These are phyloP conservation scores for Plantago lanceolata DNA, from an alignment of 305 asterid genomes.

Conservation along the genomic window DNA sequence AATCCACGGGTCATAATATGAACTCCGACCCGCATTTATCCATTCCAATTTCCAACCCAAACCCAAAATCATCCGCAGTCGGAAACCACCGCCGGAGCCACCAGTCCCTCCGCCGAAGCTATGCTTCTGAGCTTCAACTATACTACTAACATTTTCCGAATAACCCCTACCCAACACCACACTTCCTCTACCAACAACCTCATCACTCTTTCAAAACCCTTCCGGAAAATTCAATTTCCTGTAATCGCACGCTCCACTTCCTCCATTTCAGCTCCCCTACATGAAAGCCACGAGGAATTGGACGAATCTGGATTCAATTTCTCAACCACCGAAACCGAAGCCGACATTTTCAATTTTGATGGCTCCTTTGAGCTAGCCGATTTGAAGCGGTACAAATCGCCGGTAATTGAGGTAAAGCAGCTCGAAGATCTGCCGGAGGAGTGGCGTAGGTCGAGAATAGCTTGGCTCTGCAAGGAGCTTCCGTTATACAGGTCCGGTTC, in stretches of 20 bases:
- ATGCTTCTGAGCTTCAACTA: conserved; percentile 38
- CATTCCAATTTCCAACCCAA: background rate
- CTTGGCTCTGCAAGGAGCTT: conserved; percentile 96
- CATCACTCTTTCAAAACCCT: conserved; percentile 26
- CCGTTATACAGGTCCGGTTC: conserved; percentile 67
- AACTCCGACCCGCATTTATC: conserved; percentile 23
- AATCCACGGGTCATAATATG: too few relatives aligned
- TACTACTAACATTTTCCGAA: conserved; percentile 16
- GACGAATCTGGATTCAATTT: conserved; percentile 24
- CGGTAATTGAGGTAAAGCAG: conserved; percentile 57
- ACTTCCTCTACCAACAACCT: conserved; percentile 19
- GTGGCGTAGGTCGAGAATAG: conserved; percentile 89
- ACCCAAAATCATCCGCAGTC: background rate
- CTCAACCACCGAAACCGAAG: conserved; percentile 25
- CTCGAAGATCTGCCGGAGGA: conserved; percentile 88
- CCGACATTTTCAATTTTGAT: conserved; percentile 40
- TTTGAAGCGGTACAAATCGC: conserved; percentile 55
- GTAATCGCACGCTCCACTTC: conserved; percentile 22
- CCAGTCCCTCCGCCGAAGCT: conserved; percentile 25
- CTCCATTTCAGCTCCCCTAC: conserved; percentile 24
- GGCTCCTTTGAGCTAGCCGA: conserved; percentile 52
- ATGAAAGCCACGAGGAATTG: conserved; percentile 26
- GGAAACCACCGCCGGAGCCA: conserved; percentile 12
- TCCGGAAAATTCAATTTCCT: conserved; percentile 24
- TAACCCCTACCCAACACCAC: conserved; percentile 25